A percentile compares a stretch with the other conserved stretches of the same genome.
Conservation (phyloP, 2,329 filamentous ascomycete species). For the Nemania abortiva region DNA sequence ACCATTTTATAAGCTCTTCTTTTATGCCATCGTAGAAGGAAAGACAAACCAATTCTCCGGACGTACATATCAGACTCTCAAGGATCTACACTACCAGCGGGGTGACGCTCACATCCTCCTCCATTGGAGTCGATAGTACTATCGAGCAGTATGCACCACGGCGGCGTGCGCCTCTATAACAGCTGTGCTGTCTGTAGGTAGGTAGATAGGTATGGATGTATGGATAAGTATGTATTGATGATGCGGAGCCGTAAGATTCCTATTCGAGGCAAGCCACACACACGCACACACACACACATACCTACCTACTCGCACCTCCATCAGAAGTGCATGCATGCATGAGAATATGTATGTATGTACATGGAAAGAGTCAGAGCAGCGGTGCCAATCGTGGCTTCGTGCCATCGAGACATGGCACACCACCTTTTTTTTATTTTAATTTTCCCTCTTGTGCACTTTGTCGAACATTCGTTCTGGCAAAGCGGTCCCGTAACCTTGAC, state of each 20-base stretch:
- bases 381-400: constrained; percentile 37
- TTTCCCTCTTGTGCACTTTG: constrained; percentile 19
- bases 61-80: neutral
- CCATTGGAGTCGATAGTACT: constrained; percentile 9
- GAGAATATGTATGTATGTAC: constrained; percentile 25
- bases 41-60: constrained; percentile 2
- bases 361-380: constrained; percentile 29
- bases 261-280: constrained; percentile 31
- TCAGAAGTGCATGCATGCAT: constrained; percentile 31
- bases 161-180: constrained; percentile 22
- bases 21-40: constrained; percentile 1
- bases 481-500: constrained; percentile 15
- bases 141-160: constrained; percentile 20
- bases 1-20: neutral
- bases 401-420: constrained; percentile 35
- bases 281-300: neutral
- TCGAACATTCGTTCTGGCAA: constrained; percentile 4
- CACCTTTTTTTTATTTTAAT: constrained; percentile 10
- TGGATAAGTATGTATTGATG: constrained; percentile 7
- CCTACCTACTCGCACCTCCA: constrained; percentile 1
- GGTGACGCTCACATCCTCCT: constrained; percentile 12
- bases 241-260: constrained; percentile 34
- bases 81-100: neutral
- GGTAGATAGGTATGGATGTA: no score
- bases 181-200: neutral